phyloP scores from a whole-genome alignment of 176 grass and related monocot genomes.

The Aegilops tauschii region DNA sequence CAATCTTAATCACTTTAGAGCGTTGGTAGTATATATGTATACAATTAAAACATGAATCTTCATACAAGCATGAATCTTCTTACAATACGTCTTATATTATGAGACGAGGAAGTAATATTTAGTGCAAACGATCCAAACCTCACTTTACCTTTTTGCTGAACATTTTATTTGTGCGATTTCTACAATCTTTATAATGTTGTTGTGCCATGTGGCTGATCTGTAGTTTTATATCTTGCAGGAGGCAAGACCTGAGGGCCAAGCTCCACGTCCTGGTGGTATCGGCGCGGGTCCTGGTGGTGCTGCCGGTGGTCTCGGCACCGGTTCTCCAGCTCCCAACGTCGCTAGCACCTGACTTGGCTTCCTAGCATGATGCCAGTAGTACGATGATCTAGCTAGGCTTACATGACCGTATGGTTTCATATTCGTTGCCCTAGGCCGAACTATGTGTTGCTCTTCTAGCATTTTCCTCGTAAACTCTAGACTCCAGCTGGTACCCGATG shows the following conservation, averaged over 20 bases:
- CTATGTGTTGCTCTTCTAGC: background rate
- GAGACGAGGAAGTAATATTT: no score
- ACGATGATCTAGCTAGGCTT: background rate
- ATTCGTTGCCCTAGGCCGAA: background rate
- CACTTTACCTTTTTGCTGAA: no score
- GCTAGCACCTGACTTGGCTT: background rate
- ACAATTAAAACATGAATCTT: no score
- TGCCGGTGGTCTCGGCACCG: background rate
- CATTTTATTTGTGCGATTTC: background rate
- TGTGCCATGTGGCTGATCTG: background rate
- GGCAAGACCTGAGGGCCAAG: constrained; percentile 22
- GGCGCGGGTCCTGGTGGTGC: background rate
- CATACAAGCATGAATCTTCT: no score
- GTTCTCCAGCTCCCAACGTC: background rate
- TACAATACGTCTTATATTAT: no score
- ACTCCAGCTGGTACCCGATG: background rate
- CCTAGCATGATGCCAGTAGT: background rate
- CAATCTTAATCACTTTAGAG: no score
- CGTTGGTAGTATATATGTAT: no score
- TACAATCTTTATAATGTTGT: background rate
- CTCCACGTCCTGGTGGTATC: constrained; percentile 12
- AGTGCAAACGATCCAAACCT: no score
- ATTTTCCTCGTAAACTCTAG: background rate
- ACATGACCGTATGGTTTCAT: background rate
- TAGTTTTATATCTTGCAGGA: constrained; percentile 22